These are phyloP conservation scores for Apiospora arundinis DNA, from an alignment of 2,329 filamentous ascomycete species.

Conservation along the genomic window DNA sequence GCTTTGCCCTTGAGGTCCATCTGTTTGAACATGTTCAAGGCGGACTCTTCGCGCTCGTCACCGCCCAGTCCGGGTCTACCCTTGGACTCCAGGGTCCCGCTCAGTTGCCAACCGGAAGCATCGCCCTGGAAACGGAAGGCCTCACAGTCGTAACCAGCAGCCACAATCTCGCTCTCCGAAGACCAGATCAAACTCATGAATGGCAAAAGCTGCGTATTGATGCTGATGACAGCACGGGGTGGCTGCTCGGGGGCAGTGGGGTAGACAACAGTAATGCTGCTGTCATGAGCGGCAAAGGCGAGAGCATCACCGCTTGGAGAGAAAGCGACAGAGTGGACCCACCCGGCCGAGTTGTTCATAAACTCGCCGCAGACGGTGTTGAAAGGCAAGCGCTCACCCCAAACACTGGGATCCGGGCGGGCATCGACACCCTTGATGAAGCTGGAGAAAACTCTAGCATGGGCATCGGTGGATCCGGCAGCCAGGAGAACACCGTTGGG, in stretches of 20 bases:
- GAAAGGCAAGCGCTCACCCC: constrained; percentile 96
- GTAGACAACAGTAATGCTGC: constrained; percentile 95
- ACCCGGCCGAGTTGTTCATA: constrained; percentile 93
- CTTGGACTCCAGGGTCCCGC: constrained; percentile 81
- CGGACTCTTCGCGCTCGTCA: constrained; percentile 81
- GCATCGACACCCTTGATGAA: constrained; percentile 96
- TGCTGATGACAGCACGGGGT: constrained; percentile 85
- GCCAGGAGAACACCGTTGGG: constrained; percentile 95
- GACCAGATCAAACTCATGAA: constrained; percentile 95
- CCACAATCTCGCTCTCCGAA: constrained; percentile 89
- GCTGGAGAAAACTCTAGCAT: constrained; percentile 91
- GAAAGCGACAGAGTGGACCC: constrained; percentile 93
- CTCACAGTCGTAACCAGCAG: constrained; percentile 89
- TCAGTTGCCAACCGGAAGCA: constrained; percentile 81
- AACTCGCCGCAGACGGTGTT: constrained; percentile 98
- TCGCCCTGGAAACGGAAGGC: constrained; percentile 87
- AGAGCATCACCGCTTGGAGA: constrained; percentile 92
- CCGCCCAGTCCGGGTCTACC: constrained; percentile 65
- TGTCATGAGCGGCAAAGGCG: constrained; percentile 94
- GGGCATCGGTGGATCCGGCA: constrained; percentile 95
- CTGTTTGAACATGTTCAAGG: constrained; percentile 96
- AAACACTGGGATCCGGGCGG: constrained; percentile 83
- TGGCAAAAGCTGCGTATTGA: constrained; percentile 88
- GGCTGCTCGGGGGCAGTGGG: constrained; percentile 89
- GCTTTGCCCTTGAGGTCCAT: constrained; percentile 97